Evolutionary conservation across 176 grass and related monocot species (phyloP).

Genomic region (Hsuehochloa calcarea): DNA sequence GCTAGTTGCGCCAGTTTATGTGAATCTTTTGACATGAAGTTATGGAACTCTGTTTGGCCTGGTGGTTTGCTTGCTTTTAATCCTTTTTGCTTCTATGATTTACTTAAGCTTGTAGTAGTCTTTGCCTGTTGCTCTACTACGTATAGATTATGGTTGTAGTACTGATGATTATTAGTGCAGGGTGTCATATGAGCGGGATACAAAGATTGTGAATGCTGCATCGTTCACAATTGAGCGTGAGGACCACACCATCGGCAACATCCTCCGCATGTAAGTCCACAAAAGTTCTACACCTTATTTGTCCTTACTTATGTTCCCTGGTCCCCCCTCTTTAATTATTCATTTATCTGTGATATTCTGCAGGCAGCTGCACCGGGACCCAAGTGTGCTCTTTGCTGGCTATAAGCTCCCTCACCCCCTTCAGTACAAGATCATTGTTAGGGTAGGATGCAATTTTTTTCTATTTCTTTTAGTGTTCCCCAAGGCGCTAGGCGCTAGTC

Average conservation of each 20-base stretch:
- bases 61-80: not conserved
- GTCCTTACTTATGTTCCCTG: not conserved
- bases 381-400: constrained; percentile 58
- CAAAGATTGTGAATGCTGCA: constrained; percentile 55
- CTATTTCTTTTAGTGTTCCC: not conserved
- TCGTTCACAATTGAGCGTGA: constrained; percentile 54
- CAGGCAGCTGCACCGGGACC: constrained; percentile 55
- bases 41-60: not conserved
- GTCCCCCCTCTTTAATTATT: not conserved
- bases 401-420: constrained; percentile 44
- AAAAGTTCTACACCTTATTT: not conserved
- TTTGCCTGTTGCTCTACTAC: not conserved
- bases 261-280: constrained; percentile 37
- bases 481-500: too few relatives aligned
- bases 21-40: not conserved
- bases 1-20: not conserved
- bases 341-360: not conserved
- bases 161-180: constrained; percentile 13
- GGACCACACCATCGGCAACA: constrained; percentile 56
- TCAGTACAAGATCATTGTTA: constrained; percentile 54
- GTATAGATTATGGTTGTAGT: not conserved
- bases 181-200: constrained; percentile 50
- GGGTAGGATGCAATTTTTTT: constrained; percentile 10
- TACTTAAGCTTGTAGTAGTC: not conserved
- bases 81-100: not conserved